phyloP scores from a whole-genome alignment of 768 basidiomycete species.

The Rickenella mellea region DNA sequence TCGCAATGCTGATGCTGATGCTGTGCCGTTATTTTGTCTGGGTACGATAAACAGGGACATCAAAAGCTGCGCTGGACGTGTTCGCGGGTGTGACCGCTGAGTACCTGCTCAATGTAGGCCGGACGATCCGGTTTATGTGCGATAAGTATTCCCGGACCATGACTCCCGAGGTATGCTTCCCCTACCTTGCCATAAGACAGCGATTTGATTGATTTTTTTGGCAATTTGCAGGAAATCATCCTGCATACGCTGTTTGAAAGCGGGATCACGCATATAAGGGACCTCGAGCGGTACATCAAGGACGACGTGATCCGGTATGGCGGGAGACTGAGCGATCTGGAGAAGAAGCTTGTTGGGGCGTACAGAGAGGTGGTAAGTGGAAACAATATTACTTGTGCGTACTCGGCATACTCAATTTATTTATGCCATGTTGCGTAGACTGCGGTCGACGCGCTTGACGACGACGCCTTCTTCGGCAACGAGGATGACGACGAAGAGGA shows the following conservation, averaged over 20 bases:
- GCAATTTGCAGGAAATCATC: slow-evolving; percentile 76
- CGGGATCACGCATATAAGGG: slow-evolving; percentile 66
- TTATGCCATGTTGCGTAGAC: slow-evolving; percentile 32
- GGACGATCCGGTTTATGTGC: slow-evolving; percentile 70
- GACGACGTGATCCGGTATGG: slow-evolving; percentile 87
- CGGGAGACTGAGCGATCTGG: slow-evolving; percentile 61
- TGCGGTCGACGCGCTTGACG: slow-evolving; percentile 40
- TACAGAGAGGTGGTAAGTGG: slow-evolving; percentile 75
- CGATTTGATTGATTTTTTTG: neutral
- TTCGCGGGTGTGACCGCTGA: slow-evolving; percentile 69
- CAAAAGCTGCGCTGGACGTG: slow-evolving; percentile 69
- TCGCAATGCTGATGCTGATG: neutral
- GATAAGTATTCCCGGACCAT: slow-evolving; percentile 77
- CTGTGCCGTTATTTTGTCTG: neutral
- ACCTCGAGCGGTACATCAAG: slow-evolving; percentile 78
- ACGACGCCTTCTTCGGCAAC: slow-evolving; percentile 48
- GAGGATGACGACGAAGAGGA: slow-evolving; percentile 56
- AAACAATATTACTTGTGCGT: no score
- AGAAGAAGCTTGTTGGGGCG: slow-evolving; percentile 78
- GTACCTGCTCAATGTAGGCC: slow-evolving; percentile 78
- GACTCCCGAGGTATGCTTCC: slow-evolving; percentile 77
- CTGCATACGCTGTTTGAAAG: slow-evolving; percentile 87
- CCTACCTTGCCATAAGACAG: neutral
- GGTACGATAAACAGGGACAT: slow-evolving; percentile 64
- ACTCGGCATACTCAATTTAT: neutral